A percentile compares a stretch with the other conserved stretches of the same genome.
phyloP scores from a whole-genome alignment of 495 filamentous ascomycete genomes.

The Aspergillus panamensis region DNA sequence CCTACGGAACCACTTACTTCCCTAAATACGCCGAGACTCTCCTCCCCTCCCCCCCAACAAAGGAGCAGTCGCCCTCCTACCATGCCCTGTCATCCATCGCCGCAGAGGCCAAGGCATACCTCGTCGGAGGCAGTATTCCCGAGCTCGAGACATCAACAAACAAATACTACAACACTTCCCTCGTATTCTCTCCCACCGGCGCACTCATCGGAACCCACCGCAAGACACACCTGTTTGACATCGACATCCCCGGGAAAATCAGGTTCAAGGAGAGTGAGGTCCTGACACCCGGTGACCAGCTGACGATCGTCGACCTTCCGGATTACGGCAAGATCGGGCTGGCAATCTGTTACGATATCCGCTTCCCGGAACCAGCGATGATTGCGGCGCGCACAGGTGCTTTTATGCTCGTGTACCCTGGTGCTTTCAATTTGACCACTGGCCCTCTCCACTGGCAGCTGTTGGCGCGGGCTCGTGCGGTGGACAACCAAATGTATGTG shows the following conservation, averaged over 20 bases:
- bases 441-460: slow-evolving; percentile 89
- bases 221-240: slow-evolving; percentile 98
- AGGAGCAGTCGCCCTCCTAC: slow-evolving; percentile 71
- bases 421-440: slow-evolving; percentile 92
- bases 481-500: slow-evolving; percentile 95
- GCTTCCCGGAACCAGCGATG: slow-evolving; percentile 91
- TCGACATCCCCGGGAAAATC: slow-evolving; percentile 94
- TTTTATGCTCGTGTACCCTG: slow-evolving; percentile 87
- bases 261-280: slow-evolving; percentile 88
- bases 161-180: slow-evolving; percentile 87
- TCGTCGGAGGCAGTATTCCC: slow-evolving; percentile 91
- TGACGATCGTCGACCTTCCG: slow-evolving; percentile 78
- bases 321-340: slow-evolving; percentile 82
- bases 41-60: slow-evolving; percentile 70
- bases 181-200: slow-evolving; percentile 77
- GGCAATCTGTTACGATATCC: slow-evolving; percentile 95
- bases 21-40: slow-evolving; percentile 87
- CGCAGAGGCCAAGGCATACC: slow-evolving; percentile 66
- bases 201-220: slow-evolving; percentile 79
- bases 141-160: slow-evolving; percentile 61
- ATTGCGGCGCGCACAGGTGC: slow-evolving; percentile 79
- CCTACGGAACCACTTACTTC: slow-evolving; percentile 88
- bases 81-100: slow-evolving; percentile 81
- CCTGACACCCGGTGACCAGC: slow-evolving; percentile 71
- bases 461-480: slow-evolving; percentile 74